These are phyloP conservation scores for Pleodorina starrii DNA, from an alignment of 139 green algal genomes.

Conservation along the genomic window DNA sequence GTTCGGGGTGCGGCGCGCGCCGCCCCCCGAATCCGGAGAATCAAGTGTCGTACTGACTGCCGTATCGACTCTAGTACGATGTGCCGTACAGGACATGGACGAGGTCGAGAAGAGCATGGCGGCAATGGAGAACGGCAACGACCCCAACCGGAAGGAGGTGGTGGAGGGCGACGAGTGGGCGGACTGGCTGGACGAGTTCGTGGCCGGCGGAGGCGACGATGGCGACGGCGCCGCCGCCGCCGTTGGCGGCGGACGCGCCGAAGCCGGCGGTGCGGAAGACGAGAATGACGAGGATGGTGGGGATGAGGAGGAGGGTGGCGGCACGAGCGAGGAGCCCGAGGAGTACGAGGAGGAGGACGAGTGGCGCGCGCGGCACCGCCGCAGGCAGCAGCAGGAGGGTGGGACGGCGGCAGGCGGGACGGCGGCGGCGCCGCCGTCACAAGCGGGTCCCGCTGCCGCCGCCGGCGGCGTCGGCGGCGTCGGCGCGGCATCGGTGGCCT, in stretches of 20 bases:
- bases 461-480: not conserved
- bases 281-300: conserved; percentile 10
- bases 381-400: not conserved
- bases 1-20: too few relatives aligned
- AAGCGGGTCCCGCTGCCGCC: too few relatives aligned
- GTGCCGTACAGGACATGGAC: conserved; percentile 33
- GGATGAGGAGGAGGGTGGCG: conserved; percentile 14
- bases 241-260: not conserved
- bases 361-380: conserved; percentile 22
- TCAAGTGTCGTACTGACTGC: too few relatives aligned
- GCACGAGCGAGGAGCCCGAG: conserved; percentile 38
- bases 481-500: conserved; percentile 70
- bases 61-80: too few relatives aligned
- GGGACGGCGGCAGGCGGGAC: not conserved
- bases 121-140: conserved; percentile 43
- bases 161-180: conserved; percentile 60
- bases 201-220: conserved; percentile 65
- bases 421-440: not conserved
- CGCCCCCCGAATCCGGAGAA: too few relatives aligned
- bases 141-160: not conserved
- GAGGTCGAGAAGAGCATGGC: conserved; percentile 53
- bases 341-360: conserved; percentile 47
- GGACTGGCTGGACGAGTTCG: conserved; percentile 84
- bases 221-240: not conserved
- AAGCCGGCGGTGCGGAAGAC: not conserved